Evolutionary conservation across 1,284 basidiomycete species (phyloP).

Genomic region (Wallemia ichthyophaga): DNA sequence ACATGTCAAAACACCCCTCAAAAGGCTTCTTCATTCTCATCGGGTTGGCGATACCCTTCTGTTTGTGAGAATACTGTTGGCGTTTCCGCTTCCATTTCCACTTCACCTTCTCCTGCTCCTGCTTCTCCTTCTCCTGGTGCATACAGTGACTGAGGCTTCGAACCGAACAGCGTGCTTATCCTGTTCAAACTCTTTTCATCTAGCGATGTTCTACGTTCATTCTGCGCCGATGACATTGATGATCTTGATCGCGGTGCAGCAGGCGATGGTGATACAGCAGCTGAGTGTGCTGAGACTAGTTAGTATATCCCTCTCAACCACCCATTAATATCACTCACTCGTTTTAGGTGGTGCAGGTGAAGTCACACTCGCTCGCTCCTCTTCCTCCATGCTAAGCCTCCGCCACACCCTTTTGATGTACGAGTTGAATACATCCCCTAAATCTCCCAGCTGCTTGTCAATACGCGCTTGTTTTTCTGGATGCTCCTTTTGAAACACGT

Average conservation of each 20-base stretch:
- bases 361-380: slow-evolving; percentile 19
- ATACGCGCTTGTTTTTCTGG: slow-evolving; percentile 63
- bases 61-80: neutral
- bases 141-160: neutral
- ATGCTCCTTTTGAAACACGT: slow-evolving; percentile 72
- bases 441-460: neutral
- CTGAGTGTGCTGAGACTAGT: neutral
- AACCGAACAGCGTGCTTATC: neutral
- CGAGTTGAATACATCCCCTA: slow-evolving; percentile 27
- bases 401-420: slow-evolving; percentile 54
- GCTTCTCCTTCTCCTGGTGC: too few species aligned
- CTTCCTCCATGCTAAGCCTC: slow-evolving; percentile 51
- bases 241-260: neutral
- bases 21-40: neutral
- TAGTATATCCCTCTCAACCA: neutral
- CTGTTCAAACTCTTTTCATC: neutral
- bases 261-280: neutral
- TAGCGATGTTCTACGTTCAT: neutral
- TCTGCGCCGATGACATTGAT: neutral
- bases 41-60: neutral
- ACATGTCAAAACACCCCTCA: too few species aligned
- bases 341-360: neutral
- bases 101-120: too few species aligned
- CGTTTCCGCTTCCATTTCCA: neutral
- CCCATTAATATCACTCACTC: neutral